These are phyloP conservation scores for Parmelia sp. DNA, from an alignment of 495 filamentous ascomycete species.

Conservation along the genomic window DNA sequence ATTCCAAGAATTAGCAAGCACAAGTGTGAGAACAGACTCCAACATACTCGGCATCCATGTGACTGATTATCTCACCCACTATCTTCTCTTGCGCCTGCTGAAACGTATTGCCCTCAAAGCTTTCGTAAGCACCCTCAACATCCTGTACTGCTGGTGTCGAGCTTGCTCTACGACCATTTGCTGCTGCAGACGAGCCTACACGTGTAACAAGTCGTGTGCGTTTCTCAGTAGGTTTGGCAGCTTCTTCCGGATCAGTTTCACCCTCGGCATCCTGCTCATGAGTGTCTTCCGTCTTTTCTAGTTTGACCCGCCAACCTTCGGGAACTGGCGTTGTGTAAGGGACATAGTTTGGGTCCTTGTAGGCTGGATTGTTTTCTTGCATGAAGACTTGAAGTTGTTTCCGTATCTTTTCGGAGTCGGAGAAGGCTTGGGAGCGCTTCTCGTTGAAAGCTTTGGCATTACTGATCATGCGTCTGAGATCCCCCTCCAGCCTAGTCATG, in stretches of 20 bases:
- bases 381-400: constrained; percentile 71
- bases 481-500: constrained; percentile 60
- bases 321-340: constrained; percentile 59
- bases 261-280: constrained; percentile 34
- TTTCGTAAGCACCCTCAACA: constrained; percentile 43
- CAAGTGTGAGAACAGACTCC: background rate
- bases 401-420: constrained; percentile 68
- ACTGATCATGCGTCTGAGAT: constrained; percentile 68
- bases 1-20: constrained; percentile 19
- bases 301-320: constrained; percentile 26
- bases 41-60: constrained; percentile 23
- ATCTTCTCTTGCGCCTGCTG: constrained; percentile 80
- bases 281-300: constrained; percentile 30
- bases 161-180: constrained; percentile 37
- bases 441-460: constrained; percentile 71
- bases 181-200: constrained; percentile 28
- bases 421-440: constrained; percentile 56
- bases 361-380: constrained; percentile 68
- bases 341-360: constrained; percentile 53
- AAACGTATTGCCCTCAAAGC: constrained; percentile 60
- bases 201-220: constrained; percentile 31
- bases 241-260: constrained; percentile 27
- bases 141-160: constrained; percentile 37
- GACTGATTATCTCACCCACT: constrained; percentile 39
- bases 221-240: constrained; percentile 22